phyloP scores from a whole-genome alignment of 306 rosid species.

The Echinosophora koreensis region DNA sequence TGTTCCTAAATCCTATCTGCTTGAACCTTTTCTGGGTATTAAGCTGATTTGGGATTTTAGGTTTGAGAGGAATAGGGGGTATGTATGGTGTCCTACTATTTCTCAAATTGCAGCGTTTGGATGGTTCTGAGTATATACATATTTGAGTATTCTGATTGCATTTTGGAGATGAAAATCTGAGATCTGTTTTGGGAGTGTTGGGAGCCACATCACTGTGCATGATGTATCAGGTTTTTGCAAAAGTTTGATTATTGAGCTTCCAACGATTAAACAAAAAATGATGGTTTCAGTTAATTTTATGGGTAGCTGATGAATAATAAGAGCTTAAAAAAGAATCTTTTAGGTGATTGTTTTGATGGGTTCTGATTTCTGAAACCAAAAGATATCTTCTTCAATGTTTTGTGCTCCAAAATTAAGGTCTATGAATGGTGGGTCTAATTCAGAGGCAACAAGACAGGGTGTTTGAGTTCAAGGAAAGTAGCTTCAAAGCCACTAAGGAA shows the following conservation, averaged over 20 bases:
- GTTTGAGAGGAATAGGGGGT: slow-evolving; percentile 40
- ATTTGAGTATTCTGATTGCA: slow-evolving; percentile 43
- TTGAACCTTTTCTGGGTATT: slow-evolving; percentile 43
- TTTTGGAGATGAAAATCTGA: slow-evolving; percentile 52
- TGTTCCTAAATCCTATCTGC: slow-evolving; percentile 41
- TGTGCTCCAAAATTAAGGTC: slow-evolving; percentile 82
- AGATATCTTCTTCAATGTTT: slow-evolving; percentile 55
- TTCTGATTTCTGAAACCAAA: slow-evolving; percentile 35
- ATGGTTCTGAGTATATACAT: slow-evolving; percentile 33
- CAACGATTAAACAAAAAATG: slow-evolving; percentile 15
- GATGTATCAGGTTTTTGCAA: too few species aligned
- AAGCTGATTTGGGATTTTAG: slow-evolving; percentile 45
- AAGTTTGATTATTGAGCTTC: too few species aligned
- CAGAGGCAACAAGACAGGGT: slow-evolving; percentile 78
- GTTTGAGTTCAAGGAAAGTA: slow-evolving; percentile 58
- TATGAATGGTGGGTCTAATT: slow-evolving; percentile 66
- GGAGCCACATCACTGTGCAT: slow-evolving; percentile 46
- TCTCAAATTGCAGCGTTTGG: slow-evolving; percentile 47
- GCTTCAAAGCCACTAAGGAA: slow-evolving; percentile 67
- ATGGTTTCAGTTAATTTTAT: slow-evolving; percentile 45
- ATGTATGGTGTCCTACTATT: slow-evolving; percentile 43
- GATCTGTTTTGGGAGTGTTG: slow-evolving; percentile 61
- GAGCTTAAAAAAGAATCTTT: slow-evolving; percentile 40
- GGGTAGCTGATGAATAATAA: slow-evolving; percentile 44
- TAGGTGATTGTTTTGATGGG: slow-evolving; percentile 39